These are phyloP conservation scores for Podaxis sp. DNA, from an alignment of 768 basidiomycete species.

Conservation along the genomic window DNA sequence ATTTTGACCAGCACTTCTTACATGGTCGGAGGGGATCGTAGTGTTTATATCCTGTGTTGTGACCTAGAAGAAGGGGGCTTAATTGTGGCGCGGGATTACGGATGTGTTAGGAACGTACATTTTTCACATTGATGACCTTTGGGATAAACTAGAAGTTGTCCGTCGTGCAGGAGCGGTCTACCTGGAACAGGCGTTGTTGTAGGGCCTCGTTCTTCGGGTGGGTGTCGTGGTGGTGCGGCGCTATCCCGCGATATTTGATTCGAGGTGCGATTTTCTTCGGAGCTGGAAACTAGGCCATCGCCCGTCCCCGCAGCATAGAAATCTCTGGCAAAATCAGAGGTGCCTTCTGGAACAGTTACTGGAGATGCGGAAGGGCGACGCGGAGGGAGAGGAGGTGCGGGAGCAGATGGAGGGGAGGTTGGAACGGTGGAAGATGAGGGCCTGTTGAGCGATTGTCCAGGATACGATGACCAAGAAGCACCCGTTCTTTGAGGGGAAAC, in stretches of 20 bases:
- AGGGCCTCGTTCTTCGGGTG: slow-evolving; percentile 56
- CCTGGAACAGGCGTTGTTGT: slow-evolving; percentile 65
- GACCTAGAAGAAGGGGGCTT: slow-evolving; percentile 39
- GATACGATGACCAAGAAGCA: not conserved
- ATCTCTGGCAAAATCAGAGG: slow-evolving; percentile 62
- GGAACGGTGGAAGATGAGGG: not conserved
- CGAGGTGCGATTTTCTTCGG: not conserved
- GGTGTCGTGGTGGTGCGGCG: slow-evolving; percentile 5
- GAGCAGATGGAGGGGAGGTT: not conserved
- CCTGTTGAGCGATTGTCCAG: not conserved
- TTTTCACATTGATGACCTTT: slow-evolving; percentile 60
- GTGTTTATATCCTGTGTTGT: slow-evolving; percentile 74
- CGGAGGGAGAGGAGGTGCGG: slow-evolving; percentile 21
- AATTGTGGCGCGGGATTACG: not conserved
- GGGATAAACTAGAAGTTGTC: slow-evolving; percentile 70
- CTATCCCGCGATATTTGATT: not conserved
- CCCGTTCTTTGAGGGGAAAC: not conserved
- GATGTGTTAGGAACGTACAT: slow-evolving; percentile 43
- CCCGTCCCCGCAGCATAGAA: slow-evolving; percentile 53
- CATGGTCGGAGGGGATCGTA: slow-evolving; percentile 69
- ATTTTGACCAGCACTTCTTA: slow-evolving; percentile 72
- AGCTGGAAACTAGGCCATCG: slow-evolving; percentile 16
- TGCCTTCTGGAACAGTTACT: slow-evolving; percentile 11
- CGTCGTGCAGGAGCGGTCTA: slow-evolving; percentile 62
- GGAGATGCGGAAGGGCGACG: slow-evolving; percentile 23